Conservation (phyloP, 139 green algal species). For the Chlamydomonas asymmetrica region DNA sequence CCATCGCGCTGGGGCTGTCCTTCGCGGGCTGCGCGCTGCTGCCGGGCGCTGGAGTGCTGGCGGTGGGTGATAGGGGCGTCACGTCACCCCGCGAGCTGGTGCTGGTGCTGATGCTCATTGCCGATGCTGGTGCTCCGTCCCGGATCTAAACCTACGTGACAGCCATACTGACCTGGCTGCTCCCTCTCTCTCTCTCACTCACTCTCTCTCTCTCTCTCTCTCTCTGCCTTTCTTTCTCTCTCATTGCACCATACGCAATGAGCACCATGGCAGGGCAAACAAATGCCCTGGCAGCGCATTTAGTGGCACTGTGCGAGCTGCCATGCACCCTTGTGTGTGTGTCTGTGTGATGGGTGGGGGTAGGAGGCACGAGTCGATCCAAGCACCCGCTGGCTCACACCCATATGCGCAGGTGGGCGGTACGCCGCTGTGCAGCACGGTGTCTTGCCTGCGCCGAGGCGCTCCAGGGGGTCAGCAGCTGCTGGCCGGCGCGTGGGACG, state of each 20-base stretch:
- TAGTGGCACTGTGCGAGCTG: not conserved
- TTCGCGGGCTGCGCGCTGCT: conserved; percentile 40
- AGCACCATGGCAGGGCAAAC: not conserved
- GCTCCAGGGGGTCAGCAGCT: not conserved
- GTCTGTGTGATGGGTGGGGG: not conserved
- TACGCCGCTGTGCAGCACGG: conserved; percentile 34
- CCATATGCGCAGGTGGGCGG: conserved; percentile 23
- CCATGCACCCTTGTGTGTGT: not conserved
- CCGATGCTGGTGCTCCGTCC: too few relatives aligned
- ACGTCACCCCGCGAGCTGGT: not conserved
- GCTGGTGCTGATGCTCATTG: too few relatives aligned
- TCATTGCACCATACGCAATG: not conserved
- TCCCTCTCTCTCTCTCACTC: too few relatives aligned
- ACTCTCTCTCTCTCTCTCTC: not conserved
- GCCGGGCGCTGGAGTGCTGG: not conserved
- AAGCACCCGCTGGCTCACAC: not conserved
- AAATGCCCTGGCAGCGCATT: not conserved
- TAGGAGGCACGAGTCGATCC: not conserved
- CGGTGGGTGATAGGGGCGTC: not conserved
- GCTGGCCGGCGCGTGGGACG: conserved; percentile 30
- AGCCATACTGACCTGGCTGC: too few relatives aligned
- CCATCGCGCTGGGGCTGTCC: conserved; percentile 46
- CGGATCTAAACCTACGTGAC: too few relatives aligned
- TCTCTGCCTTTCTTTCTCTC: not conserved
- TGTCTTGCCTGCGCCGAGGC: conserved; percentile 27